Evolutionary conservation across 75 land plant species (phyloP).

Genomic region (Sequoia sempervirens): DNA sequence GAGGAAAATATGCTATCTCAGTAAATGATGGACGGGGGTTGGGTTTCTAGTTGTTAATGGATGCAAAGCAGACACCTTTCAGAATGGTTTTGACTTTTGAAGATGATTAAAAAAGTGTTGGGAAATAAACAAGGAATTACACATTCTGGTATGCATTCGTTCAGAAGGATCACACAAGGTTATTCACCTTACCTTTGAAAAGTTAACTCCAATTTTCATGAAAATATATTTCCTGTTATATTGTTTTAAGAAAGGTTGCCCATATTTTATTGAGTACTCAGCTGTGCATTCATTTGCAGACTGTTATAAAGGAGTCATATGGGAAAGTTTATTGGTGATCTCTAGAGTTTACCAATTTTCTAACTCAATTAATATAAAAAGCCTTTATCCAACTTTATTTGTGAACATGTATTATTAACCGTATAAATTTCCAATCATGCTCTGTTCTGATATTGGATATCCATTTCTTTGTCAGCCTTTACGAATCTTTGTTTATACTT

Average conservation of each 20-base stretch:
- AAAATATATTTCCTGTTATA: neutral
- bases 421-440: neutral
- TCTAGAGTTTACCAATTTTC: neutral
- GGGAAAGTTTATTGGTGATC: neutral
- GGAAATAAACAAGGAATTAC: neutral
- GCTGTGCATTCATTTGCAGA: neutral
- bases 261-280: no score
- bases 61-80: neutral
- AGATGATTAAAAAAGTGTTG: neutral
- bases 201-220: neutral
- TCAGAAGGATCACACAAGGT: neutral
- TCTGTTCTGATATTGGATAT: neutral
- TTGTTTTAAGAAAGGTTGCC: neutral
- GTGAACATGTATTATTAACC: neutral
- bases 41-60: conserved; percentile 32
- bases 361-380: neutral
- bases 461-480: neutral
- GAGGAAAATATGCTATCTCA: conserved; percentile 8
- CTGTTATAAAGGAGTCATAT: conserved; percentile 1
- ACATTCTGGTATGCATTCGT: neutral
- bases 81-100: neutral
- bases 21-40: conserved; percentile 22
- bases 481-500: neutral
- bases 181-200: neutral
- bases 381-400: neutral